These are phyloP conservation scores for Orbilia brochopaga DNA, from an alignment of 2,329 filamentous ascomycete genomes.

Conservation along the genomic window DNA sequence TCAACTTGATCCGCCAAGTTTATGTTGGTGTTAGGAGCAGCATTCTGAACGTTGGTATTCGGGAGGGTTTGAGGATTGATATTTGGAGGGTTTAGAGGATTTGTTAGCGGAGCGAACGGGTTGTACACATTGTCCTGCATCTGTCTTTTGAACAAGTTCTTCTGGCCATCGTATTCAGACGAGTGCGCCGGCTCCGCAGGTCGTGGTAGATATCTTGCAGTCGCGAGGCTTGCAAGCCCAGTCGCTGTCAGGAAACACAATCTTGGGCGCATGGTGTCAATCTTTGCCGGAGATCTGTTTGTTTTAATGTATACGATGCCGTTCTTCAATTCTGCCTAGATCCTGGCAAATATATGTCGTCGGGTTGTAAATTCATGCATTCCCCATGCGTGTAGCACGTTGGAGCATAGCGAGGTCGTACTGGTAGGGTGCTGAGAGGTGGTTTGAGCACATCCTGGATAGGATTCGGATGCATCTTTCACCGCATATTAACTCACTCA, in stretches of 20 bases:
- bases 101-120: constrained; percentile 13
- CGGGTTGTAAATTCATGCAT: not conserved
- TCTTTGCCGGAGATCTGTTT: not conserved
- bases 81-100: too few species aligned
- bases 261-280: constrained; percentile 13
- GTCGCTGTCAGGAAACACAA: constrained; percentile 9
- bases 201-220: constrained; percentile 8
- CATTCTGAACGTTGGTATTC: too few species aligned
- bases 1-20: too few species aligned
- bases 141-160: constrained; percentile 18
- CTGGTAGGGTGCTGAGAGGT: too few species aligned
- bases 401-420: not conserved
- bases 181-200: not conserved
- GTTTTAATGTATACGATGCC: too few species aligned
- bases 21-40: too few species aligned
- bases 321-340: too few species aligned
- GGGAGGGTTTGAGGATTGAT: too few species aligned
- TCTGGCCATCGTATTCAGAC: not conserved
- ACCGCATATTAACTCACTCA: not conserved
- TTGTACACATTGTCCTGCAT: constrained; percentile 26
- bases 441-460: not conserved
- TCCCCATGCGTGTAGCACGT: not conserved
- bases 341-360: too few species aligned
- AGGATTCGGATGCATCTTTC: not conserved
- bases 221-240: constrained; percentile 9